Evolutionary conservation across 495 filamentous ascomycete species (phyloP), one percentile per base, ranked within the genome.

Genomic region (Parathielavia hyrcaniae): DNA sequence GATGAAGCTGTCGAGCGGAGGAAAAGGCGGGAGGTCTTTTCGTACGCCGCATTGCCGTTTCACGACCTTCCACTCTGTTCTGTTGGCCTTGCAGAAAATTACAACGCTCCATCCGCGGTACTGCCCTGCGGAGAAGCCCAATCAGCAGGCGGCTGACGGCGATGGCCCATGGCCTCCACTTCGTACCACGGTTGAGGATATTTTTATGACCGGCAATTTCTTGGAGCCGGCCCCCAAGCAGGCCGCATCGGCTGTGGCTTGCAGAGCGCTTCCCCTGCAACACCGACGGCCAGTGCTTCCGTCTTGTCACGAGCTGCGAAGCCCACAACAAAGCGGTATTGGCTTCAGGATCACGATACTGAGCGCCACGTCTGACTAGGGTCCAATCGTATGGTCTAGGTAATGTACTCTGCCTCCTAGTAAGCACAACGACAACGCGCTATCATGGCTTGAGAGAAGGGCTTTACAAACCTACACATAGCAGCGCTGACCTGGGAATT

Each of bases 201-300:
- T 55, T 62, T 62, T 55, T 62, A 44, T 51, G 56, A 39, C 36
- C 19, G 47, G 55, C 60, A 59, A 62, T 59, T 50, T 62, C 53
- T 30, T n/a, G 30, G 32, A 46, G 26, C 26, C 12, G 44, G 38
- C 40, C 50, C 4, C n/a, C 26, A 35, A 45, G 50, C 57, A 19
- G 57, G 49, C 50, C 47, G 52, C 50, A 39, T 51, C 46, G 55
- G 55, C 38, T 47, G 20, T 38, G 49, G 55, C 55, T 50, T 50
- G 34, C 47, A 38, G 32, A 45, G 54, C 49, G 60, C 60, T 61
- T 61, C 53, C 48, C 19, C 53, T 51, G 16, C 20, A 40, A 13
- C 34, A n/a, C 38, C 57, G 53, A 38, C 57, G 59, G 49, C 59
- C 54, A 61, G 43, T 61, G 59, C 59, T 57, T 57, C 20, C 8